These are phyloP conservation scores for Pseudopithomyces chartarum DNA, from an alignment of 2,329 filamentous ascomycete species.

Conservation along the genomic window DNA sequence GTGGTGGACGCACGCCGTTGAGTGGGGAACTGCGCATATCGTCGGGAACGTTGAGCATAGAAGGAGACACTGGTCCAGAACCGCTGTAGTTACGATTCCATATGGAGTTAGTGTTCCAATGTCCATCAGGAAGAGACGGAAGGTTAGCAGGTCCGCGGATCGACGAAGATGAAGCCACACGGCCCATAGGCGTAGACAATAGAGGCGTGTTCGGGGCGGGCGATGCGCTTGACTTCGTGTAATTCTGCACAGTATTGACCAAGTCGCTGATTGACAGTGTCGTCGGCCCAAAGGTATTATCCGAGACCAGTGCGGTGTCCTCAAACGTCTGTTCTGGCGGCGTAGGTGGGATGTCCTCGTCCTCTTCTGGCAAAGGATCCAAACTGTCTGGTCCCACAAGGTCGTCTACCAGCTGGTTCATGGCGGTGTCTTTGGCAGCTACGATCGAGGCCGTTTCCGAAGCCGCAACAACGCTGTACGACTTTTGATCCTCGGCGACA, in stretches of 20 bases:
- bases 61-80: slow-evolving; percentile 37
- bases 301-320: slow-evolving; percentile 43
- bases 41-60: slow-evolving; percentile 26
- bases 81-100: slow-evolving; percentile 42
- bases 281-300: slow-evolving; percentile 34
- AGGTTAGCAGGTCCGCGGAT: slow-evolving; percentile 40
- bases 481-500: slow-evolving; percentile 42
- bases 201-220: slow-evolving; percentile 30
- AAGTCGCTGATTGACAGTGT: slow-evolving; percentile 43
- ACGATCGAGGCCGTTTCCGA: slow-evolving; percentile 57
- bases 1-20: slow-evolving; percentile 33
- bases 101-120: slow-evolving; percentile 41
- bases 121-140: slow-evolving; percentile 44
- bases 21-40: slow-evolving; percentile 38
- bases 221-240: slow-evolving; percentile 32
- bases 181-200: slow-evolving; percentile 39
- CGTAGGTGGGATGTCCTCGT: slow-evolving; percentile 51
- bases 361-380: slow-evolving; percentile 48
- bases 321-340: slow-evolving; percentile 53
- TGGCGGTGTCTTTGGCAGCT: slow-evolving; percentile 52
- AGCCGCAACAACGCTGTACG: slow-evolving; percentile 37
- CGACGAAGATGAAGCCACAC: slow-evolving; percentile 40
- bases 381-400: slow-evolving; percentile 53
- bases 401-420: slow-evolving; percentile 64
- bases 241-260: slow-evolving; percentile 44